phyloP scores from a whole-genome alignment of 225 moss, liverwort and hornwort genomes.

The Anthoceros angustus region DNA sequence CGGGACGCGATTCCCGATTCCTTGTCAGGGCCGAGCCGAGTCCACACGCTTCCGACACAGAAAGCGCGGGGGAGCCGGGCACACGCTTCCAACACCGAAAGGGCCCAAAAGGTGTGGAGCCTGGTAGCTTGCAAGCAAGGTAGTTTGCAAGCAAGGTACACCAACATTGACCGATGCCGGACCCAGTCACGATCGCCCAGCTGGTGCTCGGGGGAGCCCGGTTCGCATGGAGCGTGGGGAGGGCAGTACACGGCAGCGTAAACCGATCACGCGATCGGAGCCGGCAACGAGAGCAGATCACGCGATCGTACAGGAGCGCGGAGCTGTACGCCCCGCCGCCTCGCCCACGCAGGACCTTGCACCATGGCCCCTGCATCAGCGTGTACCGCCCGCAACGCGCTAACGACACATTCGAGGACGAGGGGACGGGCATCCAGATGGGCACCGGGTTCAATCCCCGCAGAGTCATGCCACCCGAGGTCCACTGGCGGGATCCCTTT shows the following conservation, averaged over 20 bases:
- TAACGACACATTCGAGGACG: not conserved
- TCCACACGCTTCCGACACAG: too few species aligned
- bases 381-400: not conserved
- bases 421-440: conserved; percentile 1
- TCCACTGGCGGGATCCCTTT: not conserved
- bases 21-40: too few species aligned
- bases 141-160: too few species aligned
- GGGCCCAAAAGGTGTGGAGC: not conserved
- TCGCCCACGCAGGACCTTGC: not conserved
- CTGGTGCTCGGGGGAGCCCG: not conserved
- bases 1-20: too few species aligned
- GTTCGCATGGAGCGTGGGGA: not conserved
- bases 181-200: not conserved
- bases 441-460: not conserved
- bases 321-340: not conserved
- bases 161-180: not conserved
- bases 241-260: not conserved
- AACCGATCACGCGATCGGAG: not conserved
- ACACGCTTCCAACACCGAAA: too few species aligned
- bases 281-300: not conserved
- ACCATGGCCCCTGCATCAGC: not conserved
- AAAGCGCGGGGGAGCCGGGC: too few species aligned
- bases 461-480: not conserved
- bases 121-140: not conserved
- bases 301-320: not conserved